Evolutionary conservation across 1,284 basidiomycete genomes (phyloP), one percentile per base, ranked within the genome.

Genomic region (Ganoderma sp.): DNA sequence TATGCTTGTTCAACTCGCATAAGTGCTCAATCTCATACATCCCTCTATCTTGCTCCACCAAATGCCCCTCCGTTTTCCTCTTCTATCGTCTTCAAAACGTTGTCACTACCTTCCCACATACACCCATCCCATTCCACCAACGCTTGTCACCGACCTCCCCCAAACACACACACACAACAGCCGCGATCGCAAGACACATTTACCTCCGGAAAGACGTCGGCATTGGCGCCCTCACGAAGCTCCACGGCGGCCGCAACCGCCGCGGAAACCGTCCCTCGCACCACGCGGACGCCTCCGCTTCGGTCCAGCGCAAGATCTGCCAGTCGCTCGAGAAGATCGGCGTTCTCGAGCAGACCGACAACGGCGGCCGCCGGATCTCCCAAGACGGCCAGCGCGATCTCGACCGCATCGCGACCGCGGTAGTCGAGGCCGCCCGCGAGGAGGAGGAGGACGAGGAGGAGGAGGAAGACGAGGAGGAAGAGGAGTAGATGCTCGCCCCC

Each of bases 121-220:
- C 48, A 9, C 7, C 58, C 39, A 2, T 25, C 8, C n/a, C 8
- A 19, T 52, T 25, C 43, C 25, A 12, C 32, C 42, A 8, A 39
- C 37, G 37, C 37, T 9, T 37, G 19, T 12, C 8, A 15, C 28
- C 56, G 22, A n/a, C 17, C 34, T n/a, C 34, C 43, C 9, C 41
- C 1, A 32, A 56, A 32, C 25, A 32, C 32, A 32, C 25, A 32
- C 25, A 32, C 32, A 32, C 25, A 28, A 61, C 78, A 97, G 97
- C 97, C 79, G 95, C 97, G 73, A 86, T 99, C 75, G 97, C 98
- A 82, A 93, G 98, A 80, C 97, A 99, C 90, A 97, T 99, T 85
- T 99, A 99, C 90, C 93, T 99, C 80, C 95, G 97, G 84, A 99
- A 99, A 88, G 93, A 96, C 81, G 96, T 99, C 78, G 97, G 97